Percentiles rank a stretch among this genome's conserved stretches.
Conservation (phyloP, 139 green algal species). For the Astrephomene gubernaculifera region DNA sequence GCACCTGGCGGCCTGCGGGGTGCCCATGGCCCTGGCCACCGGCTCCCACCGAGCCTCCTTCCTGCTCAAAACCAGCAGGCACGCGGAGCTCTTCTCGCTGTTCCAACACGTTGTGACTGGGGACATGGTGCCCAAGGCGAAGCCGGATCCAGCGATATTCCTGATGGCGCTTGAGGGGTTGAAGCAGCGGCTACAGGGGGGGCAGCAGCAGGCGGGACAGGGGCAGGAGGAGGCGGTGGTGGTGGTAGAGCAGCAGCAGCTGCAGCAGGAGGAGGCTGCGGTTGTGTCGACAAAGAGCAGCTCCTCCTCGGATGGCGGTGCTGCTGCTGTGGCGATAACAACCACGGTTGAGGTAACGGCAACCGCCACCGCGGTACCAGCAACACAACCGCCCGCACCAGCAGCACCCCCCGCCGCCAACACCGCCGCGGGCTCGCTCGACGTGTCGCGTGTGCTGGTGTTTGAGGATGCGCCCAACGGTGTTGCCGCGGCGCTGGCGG, state of each 20-base stretch:
- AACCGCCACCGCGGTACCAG: no score
- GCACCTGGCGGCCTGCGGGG: constrained; percentile 69
- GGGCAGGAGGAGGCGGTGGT: no score
- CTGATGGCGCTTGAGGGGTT: constrained; percentile 65
- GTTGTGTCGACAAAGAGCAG: no score
- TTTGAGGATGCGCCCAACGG: constrained; percentile 88
- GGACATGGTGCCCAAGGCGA: constrained; percentile 56
- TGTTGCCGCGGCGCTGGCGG: constrained; percentile 74
- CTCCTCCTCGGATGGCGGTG: no score
- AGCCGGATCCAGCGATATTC: constrained; percentile 92
- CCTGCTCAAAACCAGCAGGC: constrained; percentile 82
- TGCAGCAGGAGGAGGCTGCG: no score
- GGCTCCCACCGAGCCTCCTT: constrained; percentile 77
- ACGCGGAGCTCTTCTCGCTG: constrained; percentile 75
- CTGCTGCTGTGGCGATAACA: no score
- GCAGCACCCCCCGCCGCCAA: neutral
- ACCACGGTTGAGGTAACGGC: no score
- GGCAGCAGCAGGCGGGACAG: no score
- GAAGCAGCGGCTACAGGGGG: no score
- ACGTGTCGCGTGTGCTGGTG: constrained; percentile 61
- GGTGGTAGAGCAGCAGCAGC: no score
- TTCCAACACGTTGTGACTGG: constrained; percentile 79
- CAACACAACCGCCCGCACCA: no score
- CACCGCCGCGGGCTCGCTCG: neutral
- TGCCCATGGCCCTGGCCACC: constrained; percentile 86